Evolutionary conservation across 805 yeast genomes (phyloP).

Genomic region (Lipomyces anomalus): DNA sequence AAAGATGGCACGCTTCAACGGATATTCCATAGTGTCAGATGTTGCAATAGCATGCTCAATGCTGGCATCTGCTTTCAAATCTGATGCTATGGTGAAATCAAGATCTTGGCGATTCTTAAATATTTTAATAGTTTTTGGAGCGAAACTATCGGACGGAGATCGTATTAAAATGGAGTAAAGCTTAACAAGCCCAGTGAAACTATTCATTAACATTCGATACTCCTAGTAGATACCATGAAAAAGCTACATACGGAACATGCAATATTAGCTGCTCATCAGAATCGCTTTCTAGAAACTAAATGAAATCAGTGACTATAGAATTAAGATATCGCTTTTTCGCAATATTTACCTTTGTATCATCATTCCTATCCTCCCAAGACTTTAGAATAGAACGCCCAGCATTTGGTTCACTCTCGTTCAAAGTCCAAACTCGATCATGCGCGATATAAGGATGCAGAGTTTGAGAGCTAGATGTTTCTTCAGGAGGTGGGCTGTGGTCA

Average conservation of each 20-base stretch:
- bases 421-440: slow-evolving; percentile 51
- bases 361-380: slow-evolving; percentile 43
- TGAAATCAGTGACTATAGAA: background rate
- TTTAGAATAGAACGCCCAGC: slow-evolving; percentile 53
- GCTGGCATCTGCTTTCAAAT: slow-evolving; percentile 40
- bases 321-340: background rate
- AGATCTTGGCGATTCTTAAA: slow-evolving; percentile 64
- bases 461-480: slow-evolving; percentile 60
- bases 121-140: slow-evolving; percentile 65
- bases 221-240: background rate
- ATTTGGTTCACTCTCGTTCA: slow-evolving; percentile 54
- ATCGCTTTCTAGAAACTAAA: slow-evolving; percentile 51
- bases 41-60: slow-evolving; percentile 58
- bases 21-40: slow-evolving; percentile 69
- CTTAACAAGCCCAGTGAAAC: slow-evolving; percentile 65
- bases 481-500: slow-evolving; percentile 50
- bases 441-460: slow-evolving; percentile 54
- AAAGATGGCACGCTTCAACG: slow-evolving; percentile 66
- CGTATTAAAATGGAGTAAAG: slow-evolving; percentile 68
- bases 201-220: background rate
- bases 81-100: slow-evolving; percentile 64
- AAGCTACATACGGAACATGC: slow-evolving; percentile 50
- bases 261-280: slow-evolving; percentile 76
- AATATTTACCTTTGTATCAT: slow-evolving; percentile 33
- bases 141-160: slow-evolving; percentile 51